Evolutionary conservation across 1,139 yeast species (phyloP).

Genomic region (Hemisphaericaspora lyxosophila): DNA sequence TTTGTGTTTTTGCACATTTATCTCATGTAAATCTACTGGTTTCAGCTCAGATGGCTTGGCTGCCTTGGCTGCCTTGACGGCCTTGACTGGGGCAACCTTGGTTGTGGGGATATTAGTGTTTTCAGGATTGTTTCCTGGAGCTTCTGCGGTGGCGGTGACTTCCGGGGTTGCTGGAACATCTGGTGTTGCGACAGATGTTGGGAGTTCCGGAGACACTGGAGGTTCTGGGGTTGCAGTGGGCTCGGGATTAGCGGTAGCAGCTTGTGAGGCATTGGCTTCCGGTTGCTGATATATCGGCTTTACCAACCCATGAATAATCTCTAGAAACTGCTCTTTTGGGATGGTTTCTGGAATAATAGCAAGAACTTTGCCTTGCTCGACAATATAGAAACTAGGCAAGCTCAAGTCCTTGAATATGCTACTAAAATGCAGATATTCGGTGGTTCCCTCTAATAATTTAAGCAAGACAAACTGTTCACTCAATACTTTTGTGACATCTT

Average conservation of each 20-base stretch:
- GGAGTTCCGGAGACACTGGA: no score
- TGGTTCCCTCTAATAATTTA: conserved; percentile 42
- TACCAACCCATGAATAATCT: conserved; percentile 18
- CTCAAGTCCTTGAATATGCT: conserved; percentile 48
- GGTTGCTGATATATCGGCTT: not conserved
- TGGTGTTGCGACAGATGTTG: no score
- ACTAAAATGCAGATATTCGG: conserved; percentile 49
- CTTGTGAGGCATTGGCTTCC: not conserved
- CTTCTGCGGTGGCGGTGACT: not conserved
- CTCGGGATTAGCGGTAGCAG: not conserved
- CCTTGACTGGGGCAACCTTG: not conserved
- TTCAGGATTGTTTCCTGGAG: conserved; percentile 1
- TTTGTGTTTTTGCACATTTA: conserved; percentile 28
- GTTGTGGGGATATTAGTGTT: not conserved
- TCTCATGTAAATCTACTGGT: conserved; percentile 8
- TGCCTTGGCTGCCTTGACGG: not conserved
- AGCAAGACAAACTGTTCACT: conserved; percentile 38
- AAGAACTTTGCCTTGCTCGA: conserved; percentile 45
- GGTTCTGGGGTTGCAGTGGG: not conserved
- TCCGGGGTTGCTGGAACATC: conserved; percentile 2
- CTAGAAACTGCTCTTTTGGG: conserved; percentile 21
- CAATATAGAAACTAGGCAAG: conserved; percentile 51
- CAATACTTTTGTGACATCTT: conserved; percentile 13
- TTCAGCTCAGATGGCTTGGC: not conserved
- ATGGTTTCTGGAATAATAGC: conserved; percentile 38